Evolutionary conservation across 305 asterid genomes (phyloP).

Genomic region (Fraxinus albicans): DNA sequence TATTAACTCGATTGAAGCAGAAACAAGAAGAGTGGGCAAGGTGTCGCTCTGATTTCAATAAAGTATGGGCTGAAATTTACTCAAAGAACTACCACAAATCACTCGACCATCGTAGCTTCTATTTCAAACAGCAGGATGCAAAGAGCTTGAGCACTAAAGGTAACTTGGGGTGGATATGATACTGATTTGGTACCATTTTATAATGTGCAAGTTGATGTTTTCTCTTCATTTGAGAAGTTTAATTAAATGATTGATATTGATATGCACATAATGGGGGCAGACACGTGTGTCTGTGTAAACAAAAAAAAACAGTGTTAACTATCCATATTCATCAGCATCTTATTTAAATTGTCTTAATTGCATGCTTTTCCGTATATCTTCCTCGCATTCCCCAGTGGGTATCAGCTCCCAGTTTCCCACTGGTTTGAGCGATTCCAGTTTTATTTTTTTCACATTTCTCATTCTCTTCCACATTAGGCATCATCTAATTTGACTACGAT

Average conservation of each 20-base stretch:
- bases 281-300: constrained; percentile 6
- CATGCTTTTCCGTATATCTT: not conserved
- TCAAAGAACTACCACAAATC: constrained; percentile 95
- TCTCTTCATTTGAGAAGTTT: constrained; percentile 20
- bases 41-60: constrained; percentile 94
- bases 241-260: constrained; percentile 13
- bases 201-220: constrained; percentile 20
- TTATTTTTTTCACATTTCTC: constrained; percentile 12
- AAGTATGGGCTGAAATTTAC: constrained; percentile 98
- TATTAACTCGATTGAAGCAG: constrained; percentile 93
- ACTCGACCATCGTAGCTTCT: constrained; percentile 98
- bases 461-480: constrained; percentile 20
- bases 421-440: constrained; percentile 27
- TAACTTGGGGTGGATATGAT: constrained; percentile 39
- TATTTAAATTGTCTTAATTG: constrained; percentile 19
- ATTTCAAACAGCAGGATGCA: constrained; percentile 97
- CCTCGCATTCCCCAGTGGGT: constrained; percentile 16
- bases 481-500: constrained; percentile 16
- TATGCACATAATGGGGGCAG: constrained; percentile 13
- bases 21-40: constrained; percentile 96
- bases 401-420: constrained; percentile 21
- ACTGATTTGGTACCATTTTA: constrained; percentile 24
- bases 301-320: constrained; percentile 6
- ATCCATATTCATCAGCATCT: constrained; percentile 8
- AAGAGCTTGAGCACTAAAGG: constrained; percentile 97